Conservation (phyloP, 768 basidiomycete genomes). For the Suillus decipiens region DNA sequence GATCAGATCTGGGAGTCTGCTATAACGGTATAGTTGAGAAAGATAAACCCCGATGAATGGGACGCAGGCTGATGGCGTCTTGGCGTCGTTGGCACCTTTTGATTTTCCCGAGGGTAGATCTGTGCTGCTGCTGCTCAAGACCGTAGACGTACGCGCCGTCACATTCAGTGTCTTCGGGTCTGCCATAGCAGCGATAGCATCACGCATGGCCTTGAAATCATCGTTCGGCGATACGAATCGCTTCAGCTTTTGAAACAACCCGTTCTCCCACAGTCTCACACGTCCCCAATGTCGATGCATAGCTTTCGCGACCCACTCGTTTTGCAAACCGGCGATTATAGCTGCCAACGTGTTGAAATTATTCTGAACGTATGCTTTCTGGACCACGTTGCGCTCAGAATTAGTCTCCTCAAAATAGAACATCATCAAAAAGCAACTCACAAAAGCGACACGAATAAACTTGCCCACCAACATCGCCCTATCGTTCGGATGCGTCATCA, state of each 20-base stretch:
- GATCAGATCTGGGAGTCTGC: slow-evolving; percentile 74
- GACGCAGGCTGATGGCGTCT: slow-evolving; percentile 61
- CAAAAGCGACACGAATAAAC: slow-evolving; percentile 74
- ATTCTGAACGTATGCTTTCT: slow-evolving; percentile 81
- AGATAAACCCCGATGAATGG: slow-evolving; percentile 75
- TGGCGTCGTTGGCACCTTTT: slow-evolving; percentile 40
- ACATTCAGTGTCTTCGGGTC: slow-evolving; percentile 64
- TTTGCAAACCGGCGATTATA: slow-evolving; percentile 74
- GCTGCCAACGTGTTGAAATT: slow-evolving; percentile 82
- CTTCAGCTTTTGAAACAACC: slow-evolving; percentile 73
- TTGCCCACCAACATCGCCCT: slow-evolving; percentile 69
- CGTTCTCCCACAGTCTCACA: slow-evolving; percentile 67
- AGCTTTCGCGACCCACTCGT: slow-evolving; percentile 64
- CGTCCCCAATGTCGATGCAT: slow-evolving; percentile 70
- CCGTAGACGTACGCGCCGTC: slow-evolving; percentile 54
- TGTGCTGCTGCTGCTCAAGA: slow-evolving; percentile 48
- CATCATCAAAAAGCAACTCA: slow-evolving; percentile 26
- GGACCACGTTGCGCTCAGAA: slow-evolving; percentile 4
- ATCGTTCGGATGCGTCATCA: slow-evolving; percentile 68
- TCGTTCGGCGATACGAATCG: slow-evolving; percentile 60
- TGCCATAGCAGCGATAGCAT: slow-evolving; percentile 60
- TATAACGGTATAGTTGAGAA: slow-evolving; percentile 64
- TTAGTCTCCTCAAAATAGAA: background rate
- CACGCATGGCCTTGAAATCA: slow-evolving; percentile 76
- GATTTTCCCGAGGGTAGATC: slow-evolving; percentile 36